Evolutionary conservation across 78 protist genomes (phyloP), one percentile per base, ranked within the genome.

Genomic region (Planoprotostelium fungivorum): DNA sequence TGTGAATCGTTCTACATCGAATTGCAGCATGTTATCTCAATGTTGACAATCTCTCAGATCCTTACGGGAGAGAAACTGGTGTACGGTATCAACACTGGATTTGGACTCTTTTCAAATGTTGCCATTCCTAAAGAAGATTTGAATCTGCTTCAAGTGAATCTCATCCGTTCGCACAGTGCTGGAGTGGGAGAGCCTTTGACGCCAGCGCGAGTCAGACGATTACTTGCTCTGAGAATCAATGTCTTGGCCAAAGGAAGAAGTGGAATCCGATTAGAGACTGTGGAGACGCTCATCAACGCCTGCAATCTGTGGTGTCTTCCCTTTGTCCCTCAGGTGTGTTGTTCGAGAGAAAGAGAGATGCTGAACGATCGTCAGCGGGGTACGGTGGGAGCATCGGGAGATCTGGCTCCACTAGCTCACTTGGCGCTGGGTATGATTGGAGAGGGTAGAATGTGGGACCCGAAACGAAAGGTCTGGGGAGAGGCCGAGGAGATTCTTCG

Each of bases 381-480:
- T 85, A 96, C 97, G 0, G 98, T 97, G 25, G 99, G 99, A 10
- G 98, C 99, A 1, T 38, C 90, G 28, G 99, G 99, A 16, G 99
- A 97, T 89, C 92, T 97, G 0, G 99, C 99, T 9, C 99, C 99
- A 36, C 93, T 97, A 29, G 37, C 99, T 29, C 99, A 97, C 89
- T 87, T 97, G 39, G 98, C 98, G 34, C 88, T 96, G 0, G 97
- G 96, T 35, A 35, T 89, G 85, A 90, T 97, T 90, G 96, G 97
- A 34, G 93, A 93, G 36, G 95, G 97, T 86, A 38, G 91, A 31
- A 90, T 97, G 96, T 94, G 89, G 83, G 89, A 90, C 38, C 73
- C 73, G 16, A 51, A 51, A 51, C 73, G 73, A 25, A 34, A 39
- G 0, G 84, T 0, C 1, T 5, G 91, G 89, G 83, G 37, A 5